Percentiles rank a stretch among this genome's conserved stretches.
These are phyloP conservation scores for Mortierella sp. DNA, from an alignment of 371 early-diverging fungal genomes.

Conservation along the genomic window DNA sequence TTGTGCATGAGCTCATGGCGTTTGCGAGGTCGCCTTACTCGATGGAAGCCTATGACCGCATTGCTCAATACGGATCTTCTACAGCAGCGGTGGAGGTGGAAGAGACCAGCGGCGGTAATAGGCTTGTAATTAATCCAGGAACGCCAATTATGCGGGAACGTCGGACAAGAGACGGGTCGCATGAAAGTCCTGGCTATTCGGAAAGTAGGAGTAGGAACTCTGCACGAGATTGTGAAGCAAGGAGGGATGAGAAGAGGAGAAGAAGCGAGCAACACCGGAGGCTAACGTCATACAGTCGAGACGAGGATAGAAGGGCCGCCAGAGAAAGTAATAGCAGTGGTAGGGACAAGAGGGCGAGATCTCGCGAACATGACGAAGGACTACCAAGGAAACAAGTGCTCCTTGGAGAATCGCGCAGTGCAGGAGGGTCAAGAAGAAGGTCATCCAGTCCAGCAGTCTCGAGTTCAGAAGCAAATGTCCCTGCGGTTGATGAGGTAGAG, in stretches of 20 bases:
- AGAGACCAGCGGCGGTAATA: background rate
- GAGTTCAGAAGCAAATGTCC: too few species aligned
- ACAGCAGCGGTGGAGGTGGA: background rate
- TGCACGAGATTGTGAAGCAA: background rate
- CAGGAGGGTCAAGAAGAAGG: background rate
- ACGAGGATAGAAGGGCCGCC: background rate
- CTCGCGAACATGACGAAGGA: background rate
- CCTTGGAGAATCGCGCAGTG: too few species aligned
- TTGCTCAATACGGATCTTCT: conserved; percentile 36
- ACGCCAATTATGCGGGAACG: background rate
- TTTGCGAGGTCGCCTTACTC: conserved; percentile 55
- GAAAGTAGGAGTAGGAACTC: background rate
- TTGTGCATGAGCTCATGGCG: conserved; percentile 54
- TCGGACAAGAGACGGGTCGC: background rate
- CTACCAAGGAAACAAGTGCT: background rate
- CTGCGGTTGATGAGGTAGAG: background rate
- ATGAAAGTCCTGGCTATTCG: background rate
- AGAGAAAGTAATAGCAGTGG: background rate
- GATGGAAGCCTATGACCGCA: conserved; percentile 46
- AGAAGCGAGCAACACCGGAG: background rate
- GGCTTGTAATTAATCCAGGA: background rate
- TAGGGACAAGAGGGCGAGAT: background rate
- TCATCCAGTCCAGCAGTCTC: background rate
- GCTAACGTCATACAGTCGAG: background rate
- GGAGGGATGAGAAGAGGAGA: background rate